A percentile compares a stretch with the other conserved stretches of the same genome.
phyloP scores from a whole-genome alignment of 768 basidiomycete species.

The Mycena capillaripes region DNA sequence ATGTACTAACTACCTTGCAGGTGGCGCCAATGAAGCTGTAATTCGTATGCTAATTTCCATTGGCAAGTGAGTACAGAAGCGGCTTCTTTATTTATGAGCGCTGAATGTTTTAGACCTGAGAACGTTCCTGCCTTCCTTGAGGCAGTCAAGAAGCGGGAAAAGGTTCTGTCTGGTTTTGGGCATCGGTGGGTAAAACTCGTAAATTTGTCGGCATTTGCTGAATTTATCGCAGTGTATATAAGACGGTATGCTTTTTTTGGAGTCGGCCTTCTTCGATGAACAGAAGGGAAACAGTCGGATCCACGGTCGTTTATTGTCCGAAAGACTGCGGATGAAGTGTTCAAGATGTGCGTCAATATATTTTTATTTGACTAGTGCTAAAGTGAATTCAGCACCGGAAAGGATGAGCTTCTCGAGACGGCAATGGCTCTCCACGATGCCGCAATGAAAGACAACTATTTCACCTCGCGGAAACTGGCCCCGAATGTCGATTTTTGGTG shows the following conservation, averaged over 20 bases:
- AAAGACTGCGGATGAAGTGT: conserved; percentile 93
- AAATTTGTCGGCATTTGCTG: conserved; percentile 26
- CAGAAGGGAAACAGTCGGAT: conserved; percentile 71
- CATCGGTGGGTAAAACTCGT: conserved; percentile 69
- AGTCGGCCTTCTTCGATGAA: not conserved
- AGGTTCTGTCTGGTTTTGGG: conserved; percentile 91
- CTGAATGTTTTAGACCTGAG: conserved; percentile 66
- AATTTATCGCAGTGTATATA: conserved; percentile 68
- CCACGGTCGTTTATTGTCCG: conserved; percentile 93
- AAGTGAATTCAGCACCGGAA: conserved; percentile 73
- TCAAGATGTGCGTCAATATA: conserved; percentile 74
- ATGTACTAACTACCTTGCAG: conserved; percentile 46
- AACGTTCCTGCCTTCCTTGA: conserved; percentile 90
- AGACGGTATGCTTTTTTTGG: conserved; percentile 69
- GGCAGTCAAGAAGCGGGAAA: conserved; percentile 89
- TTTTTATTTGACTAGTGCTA: not conserved
- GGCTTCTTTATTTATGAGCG: not conserved
- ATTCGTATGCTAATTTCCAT: conserved; percentile 94
- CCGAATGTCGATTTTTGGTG: conserved; percentile 96
- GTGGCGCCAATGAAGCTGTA: conserved; percentile 94
- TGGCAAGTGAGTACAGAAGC: conserved; percentile 68
- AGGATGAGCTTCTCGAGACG: conserved; percentile 87
- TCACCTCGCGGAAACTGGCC: conserved; percentile 82
- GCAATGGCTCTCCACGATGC: conserved; percentile 91
- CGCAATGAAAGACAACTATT: conserved; percentile 93